Conservation (phyloP, 106 monocot species). For the Dendrobium huoshanense region DNA sequence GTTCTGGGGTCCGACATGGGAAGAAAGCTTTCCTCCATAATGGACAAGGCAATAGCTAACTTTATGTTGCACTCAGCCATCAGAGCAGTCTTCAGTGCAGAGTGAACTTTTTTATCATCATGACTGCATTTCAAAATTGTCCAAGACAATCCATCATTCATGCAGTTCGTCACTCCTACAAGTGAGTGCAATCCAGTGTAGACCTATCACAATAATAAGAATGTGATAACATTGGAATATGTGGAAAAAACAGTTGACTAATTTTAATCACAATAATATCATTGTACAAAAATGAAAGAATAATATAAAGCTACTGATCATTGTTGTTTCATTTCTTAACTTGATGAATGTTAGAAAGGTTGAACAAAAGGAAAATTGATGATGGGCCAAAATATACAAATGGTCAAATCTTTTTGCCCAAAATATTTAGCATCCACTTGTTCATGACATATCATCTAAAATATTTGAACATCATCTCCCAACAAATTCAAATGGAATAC, state of each 20-base stretch:
- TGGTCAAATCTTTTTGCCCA: too few species aligned
- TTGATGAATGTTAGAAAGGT: too few species aligned
- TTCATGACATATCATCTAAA: too few species aligned
- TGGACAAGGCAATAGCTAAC: conserved; percentile 64
- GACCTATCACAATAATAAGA: conserved; percentile 26
- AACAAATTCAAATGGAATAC: too few species aligned
- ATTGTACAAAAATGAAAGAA: too few species aligned
- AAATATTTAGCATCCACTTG: too few species aligned
- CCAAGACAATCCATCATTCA: conserved; percentile 51
- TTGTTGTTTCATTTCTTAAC: too few species aligned
- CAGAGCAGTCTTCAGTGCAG: conserved; percentile 41
- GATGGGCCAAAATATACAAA: too few species aligned
- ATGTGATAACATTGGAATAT: background rate
- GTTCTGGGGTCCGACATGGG: conserved; percentile 68
- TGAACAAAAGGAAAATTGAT: too few species aligned
- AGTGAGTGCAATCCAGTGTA: conserved; percentile 45
- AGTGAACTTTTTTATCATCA: conserved; percentile 30
- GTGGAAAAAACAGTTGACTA: background rate
- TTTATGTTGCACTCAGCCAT: conserved; percentile 77
- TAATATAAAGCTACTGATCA: too few species aligned
- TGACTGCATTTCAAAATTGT: conserved; percentile 64
- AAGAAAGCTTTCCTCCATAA: conserved; percentile 84
- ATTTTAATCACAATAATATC: background rate
- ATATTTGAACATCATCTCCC: too few species aligned
- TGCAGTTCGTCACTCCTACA: conserved; percentile 46